These are phyloP conservation scores for Neopestalotiopsis sp. DNA, from an alignment of 2,329 filamentous ascomycete genomes.

Conservation along the genomic window DNA sequence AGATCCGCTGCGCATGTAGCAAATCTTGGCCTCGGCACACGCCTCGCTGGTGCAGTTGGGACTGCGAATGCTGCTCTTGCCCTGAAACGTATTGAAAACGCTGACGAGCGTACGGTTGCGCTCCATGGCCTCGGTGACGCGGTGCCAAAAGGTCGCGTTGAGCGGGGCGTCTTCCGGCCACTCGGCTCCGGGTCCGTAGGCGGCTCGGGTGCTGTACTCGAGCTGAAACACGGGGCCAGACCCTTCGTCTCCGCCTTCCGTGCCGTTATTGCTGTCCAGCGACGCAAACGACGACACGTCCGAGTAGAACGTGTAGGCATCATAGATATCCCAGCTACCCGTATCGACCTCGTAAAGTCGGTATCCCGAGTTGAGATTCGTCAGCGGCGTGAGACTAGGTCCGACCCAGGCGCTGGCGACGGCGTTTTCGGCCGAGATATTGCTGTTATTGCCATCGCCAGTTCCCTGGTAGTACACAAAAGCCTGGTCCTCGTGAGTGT, in stretches of 20 bases:
- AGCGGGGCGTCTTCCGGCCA: slow-evolving; percentile 55
- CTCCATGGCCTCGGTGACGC: slow-evolving; percentile 63
- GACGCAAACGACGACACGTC: slow-evolving; percentile 46
- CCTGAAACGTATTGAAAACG: slow-evolving; percentile 56
- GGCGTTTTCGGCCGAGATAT: slow-evolving; percentile 45
- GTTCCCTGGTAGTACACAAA: slow-evolving; percentile 44
- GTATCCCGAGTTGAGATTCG: slow-evolving; percentile 49
- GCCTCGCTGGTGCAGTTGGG: slow-evolving; percentile 57
- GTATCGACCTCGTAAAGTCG: slow-evolving; percentile 51
- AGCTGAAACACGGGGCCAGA: slow-evolving; percentile 44
- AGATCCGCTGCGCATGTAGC: slow-evolving; percentile 64
- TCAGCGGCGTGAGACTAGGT: slow-evolving; percentile 53
- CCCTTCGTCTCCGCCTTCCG: background rate
- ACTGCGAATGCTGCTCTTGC: slow-evolving; percentile 54
- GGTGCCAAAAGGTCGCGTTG: slow-evolving; percentile 66
- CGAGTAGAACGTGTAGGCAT: slow-evolving; percentile 48
- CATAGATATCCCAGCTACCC: slow-evolving; percentile 47
- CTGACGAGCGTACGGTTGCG: slow-evolving; percentile 52
- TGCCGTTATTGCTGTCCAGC: slow-evolving; percentile 31
- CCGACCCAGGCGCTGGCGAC: slow-evolving; percentile 47
- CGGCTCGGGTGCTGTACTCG: slow-evolving; percentile 49
- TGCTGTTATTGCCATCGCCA: slow-evolving; percentile 49
- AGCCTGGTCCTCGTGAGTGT: slow-evolving; percentile 50
- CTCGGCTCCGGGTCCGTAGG: slow-evolving; percentile 43
- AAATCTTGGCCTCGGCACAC: slow-evolving; percentile 60